Evolutionary conservation across 192 early-diverging fungal species (phyloP).

Genomic region (Podila verticillata): DNA sequence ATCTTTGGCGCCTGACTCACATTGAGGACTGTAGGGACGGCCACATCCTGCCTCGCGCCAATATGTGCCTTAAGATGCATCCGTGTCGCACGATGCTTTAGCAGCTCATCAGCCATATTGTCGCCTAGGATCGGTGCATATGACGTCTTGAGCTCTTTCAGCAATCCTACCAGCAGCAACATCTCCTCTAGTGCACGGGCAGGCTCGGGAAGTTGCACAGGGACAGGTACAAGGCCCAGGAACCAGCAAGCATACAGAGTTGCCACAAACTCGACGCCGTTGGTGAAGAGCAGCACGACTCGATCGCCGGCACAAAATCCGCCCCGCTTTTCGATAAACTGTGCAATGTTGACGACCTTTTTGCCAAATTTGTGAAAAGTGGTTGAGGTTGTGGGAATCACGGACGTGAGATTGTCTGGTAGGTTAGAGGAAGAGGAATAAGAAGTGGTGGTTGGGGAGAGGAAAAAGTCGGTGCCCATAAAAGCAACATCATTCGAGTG

Average conservation of each 20-base stretch:
- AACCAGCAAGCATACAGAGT: constrained; percentile 81
- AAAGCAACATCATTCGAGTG: constrained; percentile 71
- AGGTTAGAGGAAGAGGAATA: too few species aligned
- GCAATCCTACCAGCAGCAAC: constrained; percentile 62
- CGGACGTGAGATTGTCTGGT: neutral
- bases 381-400: neutral
- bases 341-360: constrained; percentile 69
- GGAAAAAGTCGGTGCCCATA: constrained; percentile 56
- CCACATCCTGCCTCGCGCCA: constrained; percentile 41
- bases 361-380: constrained; percentile 74
- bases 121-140: constrained; percentile 65
- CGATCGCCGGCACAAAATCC: constrained; percentile 60
- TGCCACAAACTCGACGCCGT: constrained; percentile 72
- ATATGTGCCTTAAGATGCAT: constrained; percentile 60
- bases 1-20: constrained; percentile 72
- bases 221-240: constrained; percentile 75
- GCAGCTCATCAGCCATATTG: constrained; percentile 67
- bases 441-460: too few species aligned
- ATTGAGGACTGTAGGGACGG: constrained; percentile 67
- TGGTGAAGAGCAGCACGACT: constrained; percentile 71
- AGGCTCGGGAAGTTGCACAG: constrained; percentile 69
- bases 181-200: constrained; percentile 71
- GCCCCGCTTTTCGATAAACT: constrained; percentile 68
- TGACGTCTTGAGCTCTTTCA: constrained; percentile 63
- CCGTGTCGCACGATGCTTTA: constrained; percentile 66